Conservation (phyloP, 2,329 filamentous ascomycete genomes). For the Aspergillus versicolor region DNA sequence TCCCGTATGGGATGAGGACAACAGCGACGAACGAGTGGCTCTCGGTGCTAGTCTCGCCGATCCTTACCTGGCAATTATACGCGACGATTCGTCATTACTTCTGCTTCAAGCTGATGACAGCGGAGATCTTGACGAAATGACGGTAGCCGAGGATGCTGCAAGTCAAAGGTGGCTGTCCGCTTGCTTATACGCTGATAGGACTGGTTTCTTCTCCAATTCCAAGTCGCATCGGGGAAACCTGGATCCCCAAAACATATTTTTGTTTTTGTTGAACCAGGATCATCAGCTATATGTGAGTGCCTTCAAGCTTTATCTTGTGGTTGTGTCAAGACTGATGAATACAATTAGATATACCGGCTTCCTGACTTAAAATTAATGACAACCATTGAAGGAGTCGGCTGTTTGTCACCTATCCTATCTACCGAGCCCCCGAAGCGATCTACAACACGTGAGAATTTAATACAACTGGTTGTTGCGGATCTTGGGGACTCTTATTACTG, state of each 20-base stretch:
- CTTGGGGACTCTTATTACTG: conserved; percentile 72
- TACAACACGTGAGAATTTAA: conserved; percentile 68
- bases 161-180: conserved; percentile 76
- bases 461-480: conserved; percentile 80
- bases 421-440: conserved; percentile 70
- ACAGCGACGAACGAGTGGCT: conserved; percentile 71
- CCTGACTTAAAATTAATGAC: conserved; percentile 73
- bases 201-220: conserved; percentile 53
- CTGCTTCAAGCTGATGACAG: conserved; percentile 76
- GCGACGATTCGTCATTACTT: conserved; percentile 78
- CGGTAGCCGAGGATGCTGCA: conserved; percentile 59
- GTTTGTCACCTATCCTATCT: conserved; percentile 73
- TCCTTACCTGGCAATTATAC: conserved; percentile 77
- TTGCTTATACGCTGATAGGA: conserved; percentile 73
- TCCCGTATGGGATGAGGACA: conserved; percentile 88
- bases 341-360: conserved; percentile 68
- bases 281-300: conserved; percentile 70
- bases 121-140: conserved; percentile 81
- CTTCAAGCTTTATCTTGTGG: background rate
- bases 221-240: conserved; percentile 17
- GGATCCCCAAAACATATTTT: conserved; percentile 56
- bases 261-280: conserved; percentile 75
- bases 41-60: conserved; percentile 81
- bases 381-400: conserved; percentile 72
- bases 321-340: conserved; percentile 1